Base-by-base conservation (phyloP, 495 filamentous ascomycete species). In the Aspergillus sclerotioniger region DNA sequence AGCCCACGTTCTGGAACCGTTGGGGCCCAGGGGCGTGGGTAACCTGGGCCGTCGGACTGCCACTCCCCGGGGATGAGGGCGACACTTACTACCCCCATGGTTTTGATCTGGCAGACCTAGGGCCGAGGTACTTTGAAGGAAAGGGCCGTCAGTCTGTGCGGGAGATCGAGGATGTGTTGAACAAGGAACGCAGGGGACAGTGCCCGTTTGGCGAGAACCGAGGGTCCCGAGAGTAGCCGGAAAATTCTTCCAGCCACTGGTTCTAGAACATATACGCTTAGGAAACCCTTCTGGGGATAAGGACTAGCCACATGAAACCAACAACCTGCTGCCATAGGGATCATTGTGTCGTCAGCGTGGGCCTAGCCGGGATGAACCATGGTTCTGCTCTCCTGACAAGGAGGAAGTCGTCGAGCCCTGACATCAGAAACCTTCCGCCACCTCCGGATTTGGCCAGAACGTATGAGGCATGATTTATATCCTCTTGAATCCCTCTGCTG, bases 61-160 rank as follows among this genome's bases (percentile, higher is more conserved):
- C 25, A 25, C 25, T 85, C 15, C 86, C 86, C 0, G 87, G 86
- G 5, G 81, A 84, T 57, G 68, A 80, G 41, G 81, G 80, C 0
- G 74, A 81, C 13, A 76, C 74, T 53, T 86, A 80, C 62, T 75
- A 78, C 64, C 84, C 85, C 0, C 56, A 80, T n/a, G 85, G 87
- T 0, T 88, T 83, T 63, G 62, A 75, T 17, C 73, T 83, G 28
- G 64, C 74, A 13, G 83, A 88, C 16, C 57, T 87, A n/a, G 85
- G 86, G 0, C 85, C 86, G 0, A 69, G 67, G 29, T 74, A 70
- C 15, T 76, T 86, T 56, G 77, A 80, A 54, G 82, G 82, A 0
- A 80, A 83, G 55, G 86, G 85, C 0, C 56, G 67, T 3, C 76
- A 81, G 25, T 76, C 82, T 58, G 65, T 72, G 43, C 70, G 77